A percentile compares a stretch with the other conserved stretches of the same genome.
Conservation (phyloP, 805 yeast species). For the Pichia thaimueangensis region DNA sequence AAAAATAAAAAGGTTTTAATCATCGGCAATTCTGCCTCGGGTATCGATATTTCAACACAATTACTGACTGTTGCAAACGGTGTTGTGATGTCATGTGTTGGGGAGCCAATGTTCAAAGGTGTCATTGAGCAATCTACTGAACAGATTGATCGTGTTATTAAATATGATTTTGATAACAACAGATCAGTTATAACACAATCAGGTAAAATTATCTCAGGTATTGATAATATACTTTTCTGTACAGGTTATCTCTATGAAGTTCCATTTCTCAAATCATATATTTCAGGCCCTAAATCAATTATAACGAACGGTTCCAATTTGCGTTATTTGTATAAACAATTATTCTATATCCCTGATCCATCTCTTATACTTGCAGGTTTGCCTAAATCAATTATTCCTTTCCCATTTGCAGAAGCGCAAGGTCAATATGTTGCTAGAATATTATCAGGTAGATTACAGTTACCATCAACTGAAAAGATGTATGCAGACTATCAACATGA, state of each 20-base stretch:
- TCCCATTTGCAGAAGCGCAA: slow-evolving; percentile 45
- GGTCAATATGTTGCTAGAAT: slow-evolving; percentile 38
- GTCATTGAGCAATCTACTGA: slow-evolving; percentile 22
- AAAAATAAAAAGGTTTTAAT: slow-evolving; percentile 32
- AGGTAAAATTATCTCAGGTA: slow-evolving; percentile 38
- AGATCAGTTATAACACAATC: slow-evolving; percentile 40
- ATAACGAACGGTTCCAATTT: slow-evolving; percentile 33
- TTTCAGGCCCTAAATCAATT: slow-evolving; percentile 22
- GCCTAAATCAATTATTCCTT: slow-evolving; percentile 42
- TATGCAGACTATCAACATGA: slow-evolving; percentile 28
- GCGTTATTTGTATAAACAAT: slow-evolving; percentile 38
- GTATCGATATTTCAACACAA: slow-evolving; percentile 48
- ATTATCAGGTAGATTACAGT: slow-evolving; percentile 35
- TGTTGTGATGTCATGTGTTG: slow-evolving; percentile 26
- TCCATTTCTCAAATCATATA: slow-evolving; percentile 48
- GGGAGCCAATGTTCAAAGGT: slow-evolving; percentile 27
- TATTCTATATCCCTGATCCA: slow-evolving; percentile 42
- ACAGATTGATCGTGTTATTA: slow-evolving; percentile 21
- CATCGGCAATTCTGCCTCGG: slow-evolving; percentile 56
- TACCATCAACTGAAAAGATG: slow-evolving; percentile 37
- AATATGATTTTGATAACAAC: slow-evolving; percentile 22
- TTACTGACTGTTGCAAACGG: slow-evolving; percentile 25
- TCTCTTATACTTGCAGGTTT: slow-evolving; percentile 37
- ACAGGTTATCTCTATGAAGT: slow-evolving; percentile 68
- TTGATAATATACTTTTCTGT: slow-evolving; percentile 59